These are phyloP conservation scores for Fusarium heterosporum DNA, from an alignment of 2,329 filamentous ascomycete species.

Conservation along the genomic window DNA sequence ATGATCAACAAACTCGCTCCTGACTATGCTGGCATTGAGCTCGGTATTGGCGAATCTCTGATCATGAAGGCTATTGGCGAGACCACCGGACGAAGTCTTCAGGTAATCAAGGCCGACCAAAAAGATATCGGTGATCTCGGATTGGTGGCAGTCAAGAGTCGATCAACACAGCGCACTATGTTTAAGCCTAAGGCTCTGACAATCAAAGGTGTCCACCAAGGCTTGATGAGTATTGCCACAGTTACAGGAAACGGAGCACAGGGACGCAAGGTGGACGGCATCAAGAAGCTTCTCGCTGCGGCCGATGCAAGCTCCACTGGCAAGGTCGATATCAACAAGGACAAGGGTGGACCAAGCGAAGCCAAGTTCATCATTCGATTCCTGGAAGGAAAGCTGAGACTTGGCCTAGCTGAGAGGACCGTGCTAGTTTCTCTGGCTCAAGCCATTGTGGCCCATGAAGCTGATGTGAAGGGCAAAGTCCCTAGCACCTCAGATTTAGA, in stretches of 20 bases:
- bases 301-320: conserved; percentile 79
- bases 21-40: conserved; percentile 94
- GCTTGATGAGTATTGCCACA: conserved; percentile 88
- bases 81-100: conserved; percentile 86
- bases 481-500: conserved; percentile 82
- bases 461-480: conserved; percentile 74
- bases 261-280: conserved; percentile 88
- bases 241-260: conserved; percentile 89
- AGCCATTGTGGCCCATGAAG: conserved; percentile 86
- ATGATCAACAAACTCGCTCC: conserved; percentile 99
- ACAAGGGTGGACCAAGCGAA: conserved; percentile 94
- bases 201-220: conserved; percentile 86
- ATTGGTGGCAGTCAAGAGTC: conserved; percentile 93
- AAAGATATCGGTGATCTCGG: conserved; percentile 97
- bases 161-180: conserved; percentile 96
- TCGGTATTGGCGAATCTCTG: conserved; percentile 97
- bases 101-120: conserved; percentile 94
- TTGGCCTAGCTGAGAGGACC: conserved; percentile 92
- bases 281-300: conserved; percentile 95
- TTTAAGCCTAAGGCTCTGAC: conserved; percentile 96
- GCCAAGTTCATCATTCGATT: conserved; percentile 95
- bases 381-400: conserved; percentile 90
- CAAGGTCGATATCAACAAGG: conserved; percentile 89
- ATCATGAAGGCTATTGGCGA: conserved; percentile 99
- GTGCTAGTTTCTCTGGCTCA: conserved; percentile 91